A percentile compares a stretch with the other conserved stretches of the same genome.
Evolutionary conservation across 371 early-diverging fungal species (phyloP).

Genomic region (Syncephalastrum racemosum): DNA sequence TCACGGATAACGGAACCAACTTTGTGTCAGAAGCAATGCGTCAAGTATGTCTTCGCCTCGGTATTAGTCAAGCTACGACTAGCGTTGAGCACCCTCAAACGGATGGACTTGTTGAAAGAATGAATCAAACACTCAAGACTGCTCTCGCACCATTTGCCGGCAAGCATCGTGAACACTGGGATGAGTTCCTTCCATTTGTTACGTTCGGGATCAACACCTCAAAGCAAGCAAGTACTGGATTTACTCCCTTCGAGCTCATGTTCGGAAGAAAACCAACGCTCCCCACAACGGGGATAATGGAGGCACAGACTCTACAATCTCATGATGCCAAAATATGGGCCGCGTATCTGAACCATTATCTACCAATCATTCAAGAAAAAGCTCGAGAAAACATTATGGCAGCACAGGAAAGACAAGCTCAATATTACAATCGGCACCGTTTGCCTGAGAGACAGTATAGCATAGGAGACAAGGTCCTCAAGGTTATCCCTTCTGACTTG

Average conservation of each 20-base stretch:
- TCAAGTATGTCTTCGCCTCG: slow-evolving; percentile 3
- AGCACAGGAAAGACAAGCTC: slow-evolving; percentile 20
- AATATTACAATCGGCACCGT: slow-evolving; percentile 4
- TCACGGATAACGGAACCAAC: slow-evolving; percentile 19
- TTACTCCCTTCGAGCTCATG: slow-evolving; percentile 19
- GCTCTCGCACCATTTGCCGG: slow-evolving; percentile 8
- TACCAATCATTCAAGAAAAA: slow-evolving; percentile 13
- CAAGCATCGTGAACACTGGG: slow-evolving; percentile 9
- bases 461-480: not conserved
- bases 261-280: slow-evolving; percentile 10
- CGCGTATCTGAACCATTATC: slow-evolving; percentile 14
- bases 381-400: slow-evolving; percentile 5
- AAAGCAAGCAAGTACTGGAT: slow-evolving; percentile 13
- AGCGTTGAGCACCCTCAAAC: slow-evolving; percentile 21
- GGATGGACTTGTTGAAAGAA: slow-evolving; percentile 20
- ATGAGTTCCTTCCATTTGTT: slow-evolving; percentile 16
- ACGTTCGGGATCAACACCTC: slow-evolving; percentile 21
- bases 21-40: slow-evolving; percentile 15
- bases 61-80: slow-evolving; percentile 10
- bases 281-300: slow-evolving; percentile 1
- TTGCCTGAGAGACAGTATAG: too few relatives aligned
- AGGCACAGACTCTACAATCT: not conserved
- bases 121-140: slow-evolving; percentile 18
- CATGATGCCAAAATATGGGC: slow-evolving; percentile 12
- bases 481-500: not conserved